phyloP scores from a whole-genome alignment of 768 basidiomycete species.

The Amanita subjunquillea region DNA sequence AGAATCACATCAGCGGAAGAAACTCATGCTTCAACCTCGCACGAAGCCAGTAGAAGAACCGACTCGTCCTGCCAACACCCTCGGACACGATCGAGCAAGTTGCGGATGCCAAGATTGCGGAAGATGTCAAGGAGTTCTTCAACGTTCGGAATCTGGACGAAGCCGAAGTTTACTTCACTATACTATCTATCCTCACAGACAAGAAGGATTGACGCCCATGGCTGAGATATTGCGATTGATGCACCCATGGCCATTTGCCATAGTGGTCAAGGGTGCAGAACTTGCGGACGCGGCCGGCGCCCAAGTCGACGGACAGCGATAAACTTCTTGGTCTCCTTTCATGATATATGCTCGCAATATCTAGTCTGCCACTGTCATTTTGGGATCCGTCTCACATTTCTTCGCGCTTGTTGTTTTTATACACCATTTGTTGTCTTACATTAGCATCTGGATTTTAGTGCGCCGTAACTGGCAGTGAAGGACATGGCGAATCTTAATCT shows the following conservation, averaged over 20 bases:
- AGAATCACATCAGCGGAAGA: constrained; percentile 52
- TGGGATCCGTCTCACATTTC: constrained; percentile 10
- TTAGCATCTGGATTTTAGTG: constrained; percentile 6
- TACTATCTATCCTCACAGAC: constrained; percentile 54
- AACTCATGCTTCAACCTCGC: constrained; percentile 70
- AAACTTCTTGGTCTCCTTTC: constrained; percentile 50
- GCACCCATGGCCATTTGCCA: constrained; percentile 78
- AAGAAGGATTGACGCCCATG: constrained; percentile 60
- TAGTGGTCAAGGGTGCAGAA: constrained; percentile 61
- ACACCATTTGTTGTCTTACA: constrained; percentile 6
- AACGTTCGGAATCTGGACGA: constrained; percentile 77
- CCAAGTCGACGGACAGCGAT: constrained; percentile 51
- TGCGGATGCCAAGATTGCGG: constrained; percentile 65
- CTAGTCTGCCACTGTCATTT: constrained; percentile 11
- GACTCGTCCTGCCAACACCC: constrained; percentile 27
- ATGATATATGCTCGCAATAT: constrained; percentile 12
- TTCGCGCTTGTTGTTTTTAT: constrained; percentile 8
- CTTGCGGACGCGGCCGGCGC: constrained; percentile 48
- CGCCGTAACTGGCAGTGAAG: no score
- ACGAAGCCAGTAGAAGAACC: constrained; percentile 50
- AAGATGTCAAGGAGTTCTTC: constrained; percentile 84
- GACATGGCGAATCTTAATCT: no score
- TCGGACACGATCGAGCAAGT: constrained; percentile 54
- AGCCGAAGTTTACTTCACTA: constrained; percentile 78
- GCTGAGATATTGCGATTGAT: constrained; percentile 82